Evolutionary conservation across 2,329 filamentous ascomycete genomes (phyloP).

Genomic region (Ascochyta fabae): DNA sequence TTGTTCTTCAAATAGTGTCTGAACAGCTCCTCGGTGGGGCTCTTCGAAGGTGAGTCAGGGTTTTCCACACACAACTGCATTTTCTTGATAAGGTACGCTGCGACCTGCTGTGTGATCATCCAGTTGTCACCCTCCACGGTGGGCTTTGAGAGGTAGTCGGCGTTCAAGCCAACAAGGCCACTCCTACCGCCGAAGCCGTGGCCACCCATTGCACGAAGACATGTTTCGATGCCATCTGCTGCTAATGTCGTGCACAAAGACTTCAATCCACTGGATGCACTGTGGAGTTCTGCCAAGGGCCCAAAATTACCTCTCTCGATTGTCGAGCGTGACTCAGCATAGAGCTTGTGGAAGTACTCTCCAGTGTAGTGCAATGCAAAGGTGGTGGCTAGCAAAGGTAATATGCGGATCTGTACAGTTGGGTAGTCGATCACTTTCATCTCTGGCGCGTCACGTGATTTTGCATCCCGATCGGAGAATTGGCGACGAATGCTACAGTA

Average conservation of each 20-base stretch:
- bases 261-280: conserved; percentile 61
- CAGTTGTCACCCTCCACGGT: conserved; percentile 64
- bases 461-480: conserved; percentile 58
- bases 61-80: conserved; percentile 52
- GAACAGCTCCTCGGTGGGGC: conserved; percentile 52
- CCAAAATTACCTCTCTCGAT: conserved; percentile 60
- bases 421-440: conserved; percentile 60
- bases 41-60: conserved; percentile 41
- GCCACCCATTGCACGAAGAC: conserved; percentile 60
- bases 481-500: conserved; percentile 59
- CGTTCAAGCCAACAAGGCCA: conserved; percentile 60
- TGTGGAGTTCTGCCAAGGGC: conserved; percentile 59
- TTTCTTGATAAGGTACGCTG: conserved; percentile 60
- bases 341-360: conserved; percentile 59
- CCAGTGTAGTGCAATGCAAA: conserved; percentile 58
- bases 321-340: conserved; percentile 53
- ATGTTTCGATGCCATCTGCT: conserved; percentile 62
- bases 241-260: conserved; percentile 61
- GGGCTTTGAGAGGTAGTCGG: conserved; percentile 60
- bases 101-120: conserved; percentile 64
- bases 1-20: conserved; percentile 49
- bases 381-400: conserved; percentile 60
- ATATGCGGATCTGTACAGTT: conserved; percentile 60
- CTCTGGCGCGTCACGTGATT: conserved; percentile 44
- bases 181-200: conserved; percentile 62